phyloP scores from a whole-genome alignment of 73 alveolate species.

The Paramecium sonneborni region DNA sequence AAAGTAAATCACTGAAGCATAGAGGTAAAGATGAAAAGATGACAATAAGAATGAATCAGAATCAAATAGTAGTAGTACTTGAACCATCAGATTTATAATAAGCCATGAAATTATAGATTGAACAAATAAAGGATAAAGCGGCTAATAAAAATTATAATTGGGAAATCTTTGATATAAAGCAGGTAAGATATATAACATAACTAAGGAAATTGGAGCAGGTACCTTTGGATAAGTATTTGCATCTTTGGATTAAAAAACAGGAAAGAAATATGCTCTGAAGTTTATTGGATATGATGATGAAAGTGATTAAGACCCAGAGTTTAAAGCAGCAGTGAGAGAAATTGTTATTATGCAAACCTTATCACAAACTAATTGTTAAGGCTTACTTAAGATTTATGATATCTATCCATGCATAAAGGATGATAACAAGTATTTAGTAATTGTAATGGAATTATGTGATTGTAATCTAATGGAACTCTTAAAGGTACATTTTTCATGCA shows the following conservation, averaged over 20 bases:
- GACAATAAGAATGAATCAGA: conserved; percentile 1
- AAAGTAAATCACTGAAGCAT: neutral
- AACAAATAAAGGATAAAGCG: conserved; percentile 3
- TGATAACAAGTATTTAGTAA: conserved; percentile 20
- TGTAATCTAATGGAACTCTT: conserved; percentile 31
- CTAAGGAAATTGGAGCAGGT: conserved; percentile 50
- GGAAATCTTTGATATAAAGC: conserved; percentile 37
- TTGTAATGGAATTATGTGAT: conserved; percentile 40
- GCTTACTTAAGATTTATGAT: conserved; percentile 29
- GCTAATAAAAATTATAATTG: conserved; percentile 28
- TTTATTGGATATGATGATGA: conserved; percentile 35
- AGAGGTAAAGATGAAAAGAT: conserved; percentile 18
- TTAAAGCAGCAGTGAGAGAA: conserved; percentile 36
- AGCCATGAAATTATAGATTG: conserved; percentile 40
- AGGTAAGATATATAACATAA: neutral
- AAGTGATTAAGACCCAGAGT: conserved; percentile 27
- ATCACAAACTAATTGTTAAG: neutral
- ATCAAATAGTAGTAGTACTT: neutral
- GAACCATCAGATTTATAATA: neutral
- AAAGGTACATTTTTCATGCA: neutral
- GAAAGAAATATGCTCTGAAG: conserved; percentile 40
- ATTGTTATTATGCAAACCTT: conserved; percentile 44
- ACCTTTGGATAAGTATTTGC: conserved; percentile 49
- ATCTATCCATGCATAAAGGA: conserved; percentile 49
- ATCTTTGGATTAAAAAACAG: conserved; percentile 28